Base-by-base conservation (phyloP, 371 early-diverging fungal species). In the Gilbertella persicaria region DNA sequence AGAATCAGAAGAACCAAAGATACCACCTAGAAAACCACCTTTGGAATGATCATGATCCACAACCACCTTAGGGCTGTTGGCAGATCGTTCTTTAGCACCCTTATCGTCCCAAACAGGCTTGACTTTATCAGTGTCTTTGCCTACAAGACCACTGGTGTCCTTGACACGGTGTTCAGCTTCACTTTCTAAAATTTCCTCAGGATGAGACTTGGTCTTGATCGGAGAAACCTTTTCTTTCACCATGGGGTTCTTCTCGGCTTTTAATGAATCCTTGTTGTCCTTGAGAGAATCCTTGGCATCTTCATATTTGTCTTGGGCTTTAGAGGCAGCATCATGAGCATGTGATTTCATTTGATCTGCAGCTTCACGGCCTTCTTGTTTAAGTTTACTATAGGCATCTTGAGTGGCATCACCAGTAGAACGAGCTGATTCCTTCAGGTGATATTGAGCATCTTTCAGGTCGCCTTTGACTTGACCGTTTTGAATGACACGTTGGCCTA, bases 21-120 rank as follows among this genome's bases (percentile, higher is more conserved):
- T 33, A 33, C 33, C 33, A 9, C 33, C 33, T 12, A 33, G 13
- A 13, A 33, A 33, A 24, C 21, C 25, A 19, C 20, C 21, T 4
- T 39, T 33, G 4, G 13, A 8, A 12, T 33, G 16, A 14, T 33
- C 30, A n/a, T 35, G 38, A 19, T 25, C 7, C n/a, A 25, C 43
- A 25, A 39, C 30, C 17, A 26, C 29, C 4, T 16, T n/a, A 6
- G 12, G 4, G 4, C 33, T 20, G 1, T 23, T 20, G 8, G 20
- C 42, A 25, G 37, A 7, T 14, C 47, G 30, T 23, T 46, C 42
- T 12, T 55, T 47, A 9, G 26, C 17, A 0, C 5, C 20, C 19
- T 50, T 37, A n/a, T 50, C 50, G 12, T 52, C 46, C 63, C 63
- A 63, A 20, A 63, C 58, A 30, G 25, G 30, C 29, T 53, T 53